Base-by-base conservation (phyloP, 2,329 filamentous ascomycete genomes). In the Microdochium paspali region DNA sequence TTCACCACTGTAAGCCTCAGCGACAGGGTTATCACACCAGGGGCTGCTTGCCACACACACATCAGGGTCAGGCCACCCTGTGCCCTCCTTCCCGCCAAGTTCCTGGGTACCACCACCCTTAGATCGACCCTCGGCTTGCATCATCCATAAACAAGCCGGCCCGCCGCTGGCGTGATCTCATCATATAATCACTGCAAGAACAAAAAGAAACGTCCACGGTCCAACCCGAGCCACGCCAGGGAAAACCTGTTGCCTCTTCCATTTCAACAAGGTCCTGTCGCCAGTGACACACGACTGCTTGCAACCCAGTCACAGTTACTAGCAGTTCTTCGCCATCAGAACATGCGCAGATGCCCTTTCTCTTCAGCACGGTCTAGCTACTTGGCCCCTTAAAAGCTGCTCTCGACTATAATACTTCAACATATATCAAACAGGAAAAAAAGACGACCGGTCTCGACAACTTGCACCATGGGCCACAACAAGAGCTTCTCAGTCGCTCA, bases 381-480 rank as follows among this genome's bases (percentile, higher is more conserved):
- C 20, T 23, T 44, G 24, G 26, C 43, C 7, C 43, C 26, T 18
- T 26, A 26, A 44, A 26, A 21, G 10, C 10, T 25, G 4, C 15
- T 7, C 10, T 44, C 15, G 21, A 21, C 23, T 30, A 9, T 20
- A 32, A 10, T 7, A 31, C 15, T 12, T 10, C 20, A 21, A 32
- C 4, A 10, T 20, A 24, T 20, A 24, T 9, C 42, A 44, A 7
- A 21, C 18, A 25, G 23, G 15, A 12, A 23, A 24, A 4, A 4
- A 44, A 23, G 10, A n/a, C n/a, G n/a, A n/a, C n/a, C n/a, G n/a
- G n/a, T 25, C 21, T 10, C 23, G 23, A 10, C 6, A 25, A 25
- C 13, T 45, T 40, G 43, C 57, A 58, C 53, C 30, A 63, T 64
- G 61, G 61, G 61, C 21, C 61, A 63, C 56, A 57, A 56, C 44